Evolutionary conservation across 306 rosid genomes (phyloP).

Genomic region (Argentina anserina): DNA sequence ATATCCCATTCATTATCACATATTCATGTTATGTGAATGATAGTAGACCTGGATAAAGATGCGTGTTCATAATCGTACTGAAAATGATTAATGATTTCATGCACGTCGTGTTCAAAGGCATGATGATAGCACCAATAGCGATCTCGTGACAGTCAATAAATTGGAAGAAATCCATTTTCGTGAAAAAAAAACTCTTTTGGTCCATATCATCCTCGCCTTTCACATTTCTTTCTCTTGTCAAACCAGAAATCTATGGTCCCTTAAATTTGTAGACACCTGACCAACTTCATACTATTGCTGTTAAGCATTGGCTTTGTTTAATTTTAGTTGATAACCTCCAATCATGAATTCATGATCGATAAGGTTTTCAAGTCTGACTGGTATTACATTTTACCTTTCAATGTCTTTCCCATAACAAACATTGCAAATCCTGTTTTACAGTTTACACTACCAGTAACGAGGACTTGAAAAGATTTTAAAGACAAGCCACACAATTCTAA

Average conservation of each 20-base stretch:
- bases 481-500: not conserved
- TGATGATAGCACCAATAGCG: not conserved
- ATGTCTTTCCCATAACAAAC: no score
- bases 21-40: not conserved
- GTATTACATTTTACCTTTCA: no score
- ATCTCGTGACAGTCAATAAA: slow-evolving; percentile 11
- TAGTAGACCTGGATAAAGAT: not conserved
- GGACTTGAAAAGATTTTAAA: no score
- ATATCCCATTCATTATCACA: not conserved
- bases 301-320: no score
- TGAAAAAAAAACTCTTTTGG: no score
- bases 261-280: not conserved
- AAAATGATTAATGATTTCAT: not conserved
- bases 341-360: no score
- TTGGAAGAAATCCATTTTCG: not conserved
- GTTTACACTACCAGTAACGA: no score
- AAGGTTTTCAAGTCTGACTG: no score
- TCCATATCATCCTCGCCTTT: not conserved
- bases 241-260: not conserved
- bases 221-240: not conserved
- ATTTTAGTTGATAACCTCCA: not conserved
- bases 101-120: not conserved
- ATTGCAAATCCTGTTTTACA: not conserved
- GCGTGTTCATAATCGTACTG: not conserved
- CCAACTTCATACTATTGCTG: not conserved